Evolutionary conservation across 2,329 filamentous ascomycete genomes (phyloP).

Genomic region (Sphaerulina populicola): DNA sequence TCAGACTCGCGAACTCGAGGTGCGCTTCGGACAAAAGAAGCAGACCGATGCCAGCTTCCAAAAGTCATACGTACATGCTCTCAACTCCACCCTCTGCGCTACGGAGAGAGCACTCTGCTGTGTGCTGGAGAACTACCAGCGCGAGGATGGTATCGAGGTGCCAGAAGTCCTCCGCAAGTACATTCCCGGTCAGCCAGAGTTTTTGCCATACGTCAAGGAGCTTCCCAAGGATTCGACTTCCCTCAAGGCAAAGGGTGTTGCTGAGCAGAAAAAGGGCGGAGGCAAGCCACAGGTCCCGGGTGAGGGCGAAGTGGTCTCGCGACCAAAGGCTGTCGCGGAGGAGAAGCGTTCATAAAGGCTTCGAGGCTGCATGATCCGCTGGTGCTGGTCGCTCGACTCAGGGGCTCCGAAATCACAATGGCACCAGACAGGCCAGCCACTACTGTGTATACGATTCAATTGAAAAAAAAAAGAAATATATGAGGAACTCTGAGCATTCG

Average conservation of each 20-base stretch:
- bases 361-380: neutral
- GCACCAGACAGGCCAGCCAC: neutral
- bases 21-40: slow-evolving; percentile 81
- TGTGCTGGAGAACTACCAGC: slow-evolving; percentile 94
- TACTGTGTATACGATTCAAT: neutral
- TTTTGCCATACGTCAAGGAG: slow-evolving; percentile 81
- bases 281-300: slow-evolving; percentile 24
- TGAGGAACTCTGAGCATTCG: too few species aligned
- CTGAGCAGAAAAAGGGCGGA: slow-evolving; percentile 20
- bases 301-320: slow-evolving; percentile 29
- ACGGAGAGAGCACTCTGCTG: slow-evolving; percentile 91
- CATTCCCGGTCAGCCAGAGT: slow-evolving; percentile 79
- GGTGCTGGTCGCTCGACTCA: neutral
- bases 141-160: slow-evolving; percentile 70
- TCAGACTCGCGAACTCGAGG: slow-evolving; percentile 87
- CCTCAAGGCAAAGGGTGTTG: slow-evolving; percentile 42
- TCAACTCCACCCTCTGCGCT: slow-evolving; percentile 84
- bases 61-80: slow-evolving; percentile 90
- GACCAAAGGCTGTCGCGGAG: slow-evolving; percentile 29
- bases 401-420: neutral
- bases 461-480: too few species aligned
- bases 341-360: slow-evolving; percentile 20
- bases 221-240: slow-evolving; percentile 66
- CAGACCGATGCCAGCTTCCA: slow-evolving; percentile 62
- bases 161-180: slow-evolving; percentile 81